Base-by-base conservation (phyloP, 768 basidiomycete genomes). In the Suillus fuscotomentosus region DNA sequence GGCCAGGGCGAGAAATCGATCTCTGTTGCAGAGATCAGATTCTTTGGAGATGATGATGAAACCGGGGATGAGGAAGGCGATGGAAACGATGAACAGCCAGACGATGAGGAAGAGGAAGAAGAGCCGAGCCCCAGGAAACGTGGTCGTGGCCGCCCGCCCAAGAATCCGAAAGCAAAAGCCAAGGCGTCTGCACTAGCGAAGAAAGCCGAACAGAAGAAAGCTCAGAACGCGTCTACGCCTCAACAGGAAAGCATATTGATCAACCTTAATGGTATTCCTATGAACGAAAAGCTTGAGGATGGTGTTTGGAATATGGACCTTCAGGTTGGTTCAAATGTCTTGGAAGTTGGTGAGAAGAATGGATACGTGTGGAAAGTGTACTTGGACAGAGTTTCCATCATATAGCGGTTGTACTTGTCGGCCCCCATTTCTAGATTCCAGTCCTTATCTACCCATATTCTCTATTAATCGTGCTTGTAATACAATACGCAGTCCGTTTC, bases 331-430 rank as follows among this genome's bases (percentile, higher is more conserved):
- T 69, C 79, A 5, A 90, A 85, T 68, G 76, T 86, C 20, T 73
- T 94, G 36, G 92, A 94, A 73, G 77, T 94, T 31, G 90, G 91
- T 41, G 89, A 90, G 77, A 83, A 82, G 69, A 87, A 84, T 41
- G 89, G 89, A 11, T 73, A 86, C 68, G 73, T 85, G 31, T 92
- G 90, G 90, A 91, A 88, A 74, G 79, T 90, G 27, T 89, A 89
- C 71, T 76, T 88, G 50, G 84, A 87, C 68, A 81, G 86, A 50
- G 64, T 78, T 65, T 63, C 69, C 24, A 53, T 65, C 13, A 61
- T 69, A 47, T 77, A 67, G 73, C 64, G 42, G 41, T 57, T 5
- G 57, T 22, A 17, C 41, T 24, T 22, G 60, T 50, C 60, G 20
- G 39, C 48, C 39, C 24, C 10, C 8, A 42, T 41, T 42, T 6